Base-by-base conservation (phyloP, 129 eudicot species). In the Saposhnikovia divaricata region DNA sequence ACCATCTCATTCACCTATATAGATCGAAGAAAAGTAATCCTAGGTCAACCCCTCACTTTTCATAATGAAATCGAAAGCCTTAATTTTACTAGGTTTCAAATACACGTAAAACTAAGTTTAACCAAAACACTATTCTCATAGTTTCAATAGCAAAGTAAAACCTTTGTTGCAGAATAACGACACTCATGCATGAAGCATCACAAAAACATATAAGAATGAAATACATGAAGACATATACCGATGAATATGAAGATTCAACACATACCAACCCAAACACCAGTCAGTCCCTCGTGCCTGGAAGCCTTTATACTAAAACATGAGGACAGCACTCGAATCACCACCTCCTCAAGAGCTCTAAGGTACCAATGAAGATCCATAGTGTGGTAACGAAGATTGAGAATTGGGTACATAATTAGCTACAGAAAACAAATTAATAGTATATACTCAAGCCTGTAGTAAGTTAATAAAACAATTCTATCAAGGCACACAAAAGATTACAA, bases 341-440 rank as follows among this genome's bases (percentile, higher is more conserved):
- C 96, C 85, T 92, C 96, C 81, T 92, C 99, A 47, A 95, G 92
- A 72, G 92, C 87, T 81, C 97, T 84, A n/a, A 90, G 90, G 89
- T 92, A 92, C 97, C 97, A 95, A 81, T 95, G 98, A 79, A 95
- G 96, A 90, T 95, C 96, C 97, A 89, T 95, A 78, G 83, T 85
- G 57, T 95, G 93, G 88, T 85, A 86, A 45, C 93, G 90, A 27
- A 92, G 95, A 86, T 92, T 95, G 81, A 95, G 57, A 25, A 95
- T 92, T 15, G 98, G 98, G 82, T 95, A 95, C 91, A 92, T 84
- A 43, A 95, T 89, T 75, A 95, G 85, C 97, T 95, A 83, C 89
- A 91, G 9, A 57, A 39, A 45, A 78, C 37, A 55, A 65, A 46
- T 25, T 39, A 53, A 5, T 12, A 43, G 45, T 3, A 70, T 19